Evolutionary conservation across 2,329 filamentous ascomycete species (phyloP).

Genomic region (Exophiala lecanii-corni): DNA sequence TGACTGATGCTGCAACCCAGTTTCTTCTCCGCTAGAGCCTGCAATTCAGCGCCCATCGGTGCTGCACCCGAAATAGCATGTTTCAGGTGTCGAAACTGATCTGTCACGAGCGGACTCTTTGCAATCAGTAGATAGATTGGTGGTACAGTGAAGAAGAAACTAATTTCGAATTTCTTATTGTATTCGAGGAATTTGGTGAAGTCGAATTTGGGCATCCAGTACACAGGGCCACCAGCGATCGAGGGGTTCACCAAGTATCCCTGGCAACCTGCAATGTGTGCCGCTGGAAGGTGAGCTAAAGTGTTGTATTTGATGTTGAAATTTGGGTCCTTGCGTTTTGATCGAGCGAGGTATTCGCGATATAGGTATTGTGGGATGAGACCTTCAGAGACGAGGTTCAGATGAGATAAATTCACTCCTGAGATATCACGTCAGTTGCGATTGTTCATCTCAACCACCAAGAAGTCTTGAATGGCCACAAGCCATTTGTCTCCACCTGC

Average conservation of each 20-base stretch:
- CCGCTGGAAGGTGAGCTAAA: slow-evolving; percentile 43
- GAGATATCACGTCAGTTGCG: neutral
- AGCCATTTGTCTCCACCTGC: too few relatives aligned
- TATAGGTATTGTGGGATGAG: slow-evolving; percentile 28
- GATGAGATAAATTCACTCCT: slow-evolving; percentile 39
- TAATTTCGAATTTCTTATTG: slow-evolving; percentile 48
- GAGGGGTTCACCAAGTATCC: slow-evolving; percentile 46
- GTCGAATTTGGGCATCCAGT: slow-evolving; percentile 61
- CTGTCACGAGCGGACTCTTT: slow-evolving; percentile 51
- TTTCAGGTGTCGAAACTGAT: slow-evolving; percentile 50
- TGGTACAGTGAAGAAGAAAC: slow-evolving; percentile 56
- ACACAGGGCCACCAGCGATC: slow-evolving; percentile 47
- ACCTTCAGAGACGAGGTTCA: slow-evolving; percentile 40
- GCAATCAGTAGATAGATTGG: slow-evolving; percentile 59
- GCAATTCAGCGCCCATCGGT: slow-evolving; percentile 52
- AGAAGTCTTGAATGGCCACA: neutral
- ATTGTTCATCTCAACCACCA: neutral
- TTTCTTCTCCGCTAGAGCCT: slow-evolving; percentile 48
- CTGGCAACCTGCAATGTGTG: slow-evolving; percentile 46
- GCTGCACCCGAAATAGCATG: slow-evolving; percentile 52
- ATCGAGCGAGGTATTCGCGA: slow-evolving; percentile 26
- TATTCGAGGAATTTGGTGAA: slow-evolving; percentile 53
- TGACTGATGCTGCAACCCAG: slow-evolving; percentile 34
- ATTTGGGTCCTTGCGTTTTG: slow-evolving; percentile 30
- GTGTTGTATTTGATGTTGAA: slow-evolving; percentile 32